Evolutionary conservation across 1,284 basidiomycete species (phyloP), one percentile per base, ranked within the genome.

Genomic region (Rhodofomes roseus): DNA sequence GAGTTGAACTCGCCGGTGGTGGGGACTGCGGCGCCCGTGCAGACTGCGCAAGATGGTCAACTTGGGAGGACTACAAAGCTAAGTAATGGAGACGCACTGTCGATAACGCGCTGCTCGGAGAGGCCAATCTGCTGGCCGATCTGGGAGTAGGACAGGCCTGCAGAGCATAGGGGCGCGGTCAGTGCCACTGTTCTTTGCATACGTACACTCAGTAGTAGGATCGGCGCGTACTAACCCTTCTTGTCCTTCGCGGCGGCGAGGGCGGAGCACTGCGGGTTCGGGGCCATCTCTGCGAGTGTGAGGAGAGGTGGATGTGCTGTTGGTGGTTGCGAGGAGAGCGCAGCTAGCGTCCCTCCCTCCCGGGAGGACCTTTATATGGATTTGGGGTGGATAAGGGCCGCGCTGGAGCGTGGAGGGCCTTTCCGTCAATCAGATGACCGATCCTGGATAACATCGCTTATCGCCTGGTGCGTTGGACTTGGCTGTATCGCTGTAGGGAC

Each of bases 231-330:
- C 71, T 20, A 54, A 87, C 87, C 81, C 62, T 78, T 77, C 67
- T 69, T 74, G 1, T 68, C 58, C 74, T 83, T 79, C 4, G 86
- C 87, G 48, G 74, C 74, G 63, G 76, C 75, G 64, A 90, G 75
- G 55, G 85, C 86, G 66, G 78, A 65, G 72, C 87, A 90, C 67
- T 80, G 79, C 40, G 81, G 77, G 68, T 79, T 75, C 65, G 72
- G 76, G 56, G 75, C 74, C 74, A 77, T 79, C 56, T 59, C 56
- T 50, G 56, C 22, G 20, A 55, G 40, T 23, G 52, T 51, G 58
- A 54, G 34, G 51, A 18, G n/a, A 11, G 40, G 34, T 27, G 22
- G 29, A 36, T 25, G 11, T 36, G 18, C n/a, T 34, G 36, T 18
- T 23, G 57, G 37, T 18, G 56, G 25, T 23, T 40, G 39, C 25